A percentile compares a stretch with the other conserved stretches of the same genome.
Conservation (phyloP, 2,329 filamentous ascomycete species). For the Stemphylium beticola region DNA sequence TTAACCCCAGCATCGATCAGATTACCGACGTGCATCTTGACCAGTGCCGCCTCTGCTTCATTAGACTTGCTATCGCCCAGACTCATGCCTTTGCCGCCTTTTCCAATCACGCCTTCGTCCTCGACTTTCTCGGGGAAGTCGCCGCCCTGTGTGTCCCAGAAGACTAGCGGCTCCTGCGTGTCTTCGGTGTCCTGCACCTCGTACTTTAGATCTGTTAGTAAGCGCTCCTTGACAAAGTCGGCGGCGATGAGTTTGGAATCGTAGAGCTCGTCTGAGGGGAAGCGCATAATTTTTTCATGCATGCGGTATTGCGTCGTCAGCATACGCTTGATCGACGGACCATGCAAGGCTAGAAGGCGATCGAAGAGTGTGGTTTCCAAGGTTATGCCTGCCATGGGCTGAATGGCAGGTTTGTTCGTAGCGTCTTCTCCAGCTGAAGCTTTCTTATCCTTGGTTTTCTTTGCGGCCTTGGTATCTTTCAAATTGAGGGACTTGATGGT, state of each 20-base stretch:
- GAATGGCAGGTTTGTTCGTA: constrained; percentile 43
- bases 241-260: constrained; percentile 81
- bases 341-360: constrained; percentile 80
- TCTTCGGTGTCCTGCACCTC: constrained; percentile 81
- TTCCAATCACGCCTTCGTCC: constrained; percentile 66
- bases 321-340: constrained; percentile 86
- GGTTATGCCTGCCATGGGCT: constrained; percentile 56
- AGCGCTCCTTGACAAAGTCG: constrained; percentile 73
- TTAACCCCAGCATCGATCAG: constrained; percentile 81
- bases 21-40: constrained; percentile 75
- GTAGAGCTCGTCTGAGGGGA: constrained; percentile 89
- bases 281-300: constrained; percentile 95
- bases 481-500: constrained; percentile 81
- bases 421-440: constrained; percentile 33
- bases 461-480: constrained; percentile 45
- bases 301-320: constrained; percentile 97
- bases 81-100: constrained; percentile 55
- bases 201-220: constrained; percentile 80
- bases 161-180: constrained; percentile 84
- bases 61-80: constrained; percentile 87
- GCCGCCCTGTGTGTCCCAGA: constrained; percentile 95
- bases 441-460: constrained; percentile 52
- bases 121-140: constrained; percentile 86
- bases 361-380: constrained; percentile 95
- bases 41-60: constrained; percentile 84